Evolutionary conservation across 345 rosid genomes (phyloP), one percentile per base, ranked within the genome.

Genomic region (Salix purpurea): DNA sequence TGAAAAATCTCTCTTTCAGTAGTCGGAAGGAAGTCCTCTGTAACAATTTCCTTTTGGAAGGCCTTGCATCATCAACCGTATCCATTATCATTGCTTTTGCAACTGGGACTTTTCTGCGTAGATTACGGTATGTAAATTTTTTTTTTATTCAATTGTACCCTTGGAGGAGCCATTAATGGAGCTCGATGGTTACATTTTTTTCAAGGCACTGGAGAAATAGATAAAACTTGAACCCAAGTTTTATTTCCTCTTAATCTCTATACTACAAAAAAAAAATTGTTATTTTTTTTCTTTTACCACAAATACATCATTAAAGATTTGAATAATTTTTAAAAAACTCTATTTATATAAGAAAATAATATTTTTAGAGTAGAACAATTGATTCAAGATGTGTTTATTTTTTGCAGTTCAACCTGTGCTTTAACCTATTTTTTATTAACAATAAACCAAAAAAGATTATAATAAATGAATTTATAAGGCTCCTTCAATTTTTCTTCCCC

Each of bases 101-200:
- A 77, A 75, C 78, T 79, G 77, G 83, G 21, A 30, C 69, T 74
- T 71, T 80, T 72, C 32, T n/a, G 80, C 82, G 70, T 65, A 69
- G 69, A 64, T 76, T 56, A 44, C 76, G 73, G 78, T 42, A 52
- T 50, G 15, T 44, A 1, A 5, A 36, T 36, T 36, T 5, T 1
- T 36, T 36, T 36, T 39, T 14, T 9, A 50, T 74, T 64, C 13
- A 21, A 9, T 34, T 39, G 39, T 18, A 12, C 10, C 66, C 39
- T 46, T 7, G 2, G 15, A 6, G 32, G 48, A 64, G 28, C 60
- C 0, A 62, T 62, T 2, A 3, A 11, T 62, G 12, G 28, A 14
- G 2, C 67, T 12, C 34, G 12, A 4, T 5, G 28, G 23, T 19
- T 58, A 7, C 26, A 18, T 5, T 19, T 19, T 7, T 58, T 58